Conservation (phyloP, 805 yeast genomes). For the Cyberlindnera veronae region DNA sequence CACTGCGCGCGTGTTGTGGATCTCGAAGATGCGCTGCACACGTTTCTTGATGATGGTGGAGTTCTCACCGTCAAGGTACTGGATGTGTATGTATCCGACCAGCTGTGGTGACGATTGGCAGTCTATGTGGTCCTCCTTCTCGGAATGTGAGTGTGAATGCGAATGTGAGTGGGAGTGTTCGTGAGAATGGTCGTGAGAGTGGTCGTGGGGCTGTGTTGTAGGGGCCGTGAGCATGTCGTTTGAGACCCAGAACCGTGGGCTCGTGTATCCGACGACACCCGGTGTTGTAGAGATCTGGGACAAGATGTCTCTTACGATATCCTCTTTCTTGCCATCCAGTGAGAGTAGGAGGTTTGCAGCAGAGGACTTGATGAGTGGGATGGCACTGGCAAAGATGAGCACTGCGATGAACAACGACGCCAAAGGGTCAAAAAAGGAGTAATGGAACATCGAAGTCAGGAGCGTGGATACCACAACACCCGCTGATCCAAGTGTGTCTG, state of each 20-base stretch:
- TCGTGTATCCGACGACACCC: conserved; percentile 81
- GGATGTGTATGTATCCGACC: conserved; percentile 82
- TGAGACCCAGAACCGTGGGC: conserved; percentile 89
- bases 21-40: conserved; percentile 51
- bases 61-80: conserved; percentile 62
- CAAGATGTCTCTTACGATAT: conserved; percentile 56
- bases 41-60: conserved; percentile 55
- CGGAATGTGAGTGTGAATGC: conserved; percentile 3
- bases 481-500: conserved; percentile 94
- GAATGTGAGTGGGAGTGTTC: conserved; percentile 8
- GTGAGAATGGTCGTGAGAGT: conserved; percentile 10
- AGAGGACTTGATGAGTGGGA: conserved; percentile 81
- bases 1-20: conserved; percentile 48
- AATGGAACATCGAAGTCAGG: conserved; percentile 61
- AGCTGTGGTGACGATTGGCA: conserved; percentile 29
- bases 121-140: conserved; percentile 5
- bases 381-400: conserved; percentile 73
- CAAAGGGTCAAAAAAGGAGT: conserved; percentile 83
- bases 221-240: conserved; percentile 28
- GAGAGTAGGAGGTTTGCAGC: conserved; percentile 68
- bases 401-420: conserved; percentile 86
- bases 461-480: conserved; percentile 93
- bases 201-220: conserved; percentile 34
- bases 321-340: conserved; percentile 57
- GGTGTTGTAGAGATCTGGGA: conserved; percentile 65